These are phyloP conservation scores for Hypoxylon fragiforme DNA, from an alignment of 495 filamentous ascomycete species.

Conservation along the genomic window DNA sequence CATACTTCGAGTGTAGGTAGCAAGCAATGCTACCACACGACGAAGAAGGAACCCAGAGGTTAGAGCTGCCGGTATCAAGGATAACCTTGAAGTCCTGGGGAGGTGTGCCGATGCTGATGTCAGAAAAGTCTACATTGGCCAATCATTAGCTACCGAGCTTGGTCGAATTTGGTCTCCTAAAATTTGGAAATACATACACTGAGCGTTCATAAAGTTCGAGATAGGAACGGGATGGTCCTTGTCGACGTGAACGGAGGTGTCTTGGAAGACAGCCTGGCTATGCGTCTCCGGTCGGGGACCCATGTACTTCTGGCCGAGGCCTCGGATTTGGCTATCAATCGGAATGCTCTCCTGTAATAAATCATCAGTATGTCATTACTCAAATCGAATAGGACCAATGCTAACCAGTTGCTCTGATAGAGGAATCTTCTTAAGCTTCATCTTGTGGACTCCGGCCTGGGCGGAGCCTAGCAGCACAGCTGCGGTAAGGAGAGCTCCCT, in stretches of 20 bases:
- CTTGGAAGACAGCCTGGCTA: constrained; percentile 75
- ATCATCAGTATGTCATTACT: constrained; percentile 30
- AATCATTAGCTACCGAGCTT: constrained; percentile 31
- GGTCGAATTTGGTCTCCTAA: background rate
- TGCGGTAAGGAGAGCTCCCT: constrained; percentile 72
- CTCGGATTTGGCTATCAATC: constrained; percentile 77
- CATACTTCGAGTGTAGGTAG: constrained; percentile 96
- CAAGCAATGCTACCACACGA: constrained; percentile 96
- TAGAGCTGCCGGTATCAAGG: constrained; percentile 97
- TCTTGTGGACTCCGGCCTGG: constrained; percentile 83
- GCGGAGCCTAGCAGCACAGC: constrained; percentile 81
- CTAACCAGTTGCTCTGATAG: constrained; percentile 86
- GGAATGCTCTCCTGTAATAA: constrained; percentile 66
- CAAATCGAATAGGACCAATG: background rate
- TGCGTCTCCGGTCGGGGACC: constrained; percentile 73
- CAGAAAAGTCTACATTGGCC: constrained; percentile 83
- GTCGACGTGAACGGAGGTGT: constrained; percentile 66
- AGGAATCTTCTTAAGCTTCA: constrained; percentile 96
- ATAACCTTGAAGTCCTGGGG: constrained; percentile 97
- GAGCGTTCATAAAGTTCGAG: constrained; percentile 97
- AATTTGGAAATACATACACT: constrained; percentile 81
- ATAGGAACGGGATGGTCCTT: constrained; percentile 82
- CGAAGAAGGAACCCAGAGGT: constrained; percentile 94
- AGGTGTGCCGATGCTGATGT: constrained; percentile 89
- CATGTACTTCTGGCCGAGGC: constrained; percentile 93